A percentile compares a stretch with the other conserved stretches of the same genome.
phyloP scores from a whole-genome alignment of 1,284 basidiomycete genomes.

The Prillingera fragicola region DNA sequence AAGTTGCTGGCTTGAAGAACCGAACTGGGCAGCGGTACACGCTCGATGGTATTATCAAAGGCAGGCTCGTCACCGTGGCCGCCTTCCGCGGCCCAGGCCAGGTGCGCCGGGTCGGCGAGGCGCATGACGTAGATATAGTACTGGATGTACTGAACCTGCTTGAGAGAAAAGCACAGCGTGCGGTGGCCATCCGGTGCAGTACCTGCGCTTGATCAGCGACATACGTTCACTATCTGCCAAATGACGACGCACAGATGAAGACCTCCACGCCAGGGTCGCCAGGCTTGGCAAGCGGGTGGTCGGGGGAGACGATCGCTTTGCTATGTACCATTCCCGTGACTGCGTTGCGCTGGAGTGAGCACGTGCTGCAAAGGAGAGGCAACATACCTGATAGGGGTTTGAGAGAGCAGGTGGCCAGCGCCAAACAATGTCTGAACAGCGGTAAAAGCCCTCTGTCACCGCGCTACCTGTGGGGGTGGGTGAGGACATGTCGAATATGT shows the following conservation, averaged over 20 bases:
- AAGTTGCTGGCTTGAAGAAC: conserved; percentile 9
- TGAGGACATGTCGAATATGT: too few relatives aligned
- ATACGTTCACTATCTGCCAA: too few relatives aligned
- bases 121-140: conserved; percentile 74
- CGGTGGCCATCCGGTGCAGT: not conserved
- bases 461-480: too few relatives aligned
- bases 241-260: conserved; percentile 59
- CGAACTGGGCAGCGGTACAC: conserved; percentile 15
- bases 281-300: conserved; percentile 64
- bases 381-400: conserved; percentile 26
- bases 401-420: conserved; percentile 26
- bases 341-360: conserved; percentile 46
- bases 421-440: conserved; percentile 37
- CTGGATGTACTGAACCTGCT: conserved; percentile 74
- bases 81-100: conserved; percentile 6
- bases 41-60: conserved; percentile 6
- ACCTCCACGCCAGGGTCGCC: conserved; percentile 62
- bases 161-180: conserved; percentile 68
- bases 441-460: conserved; percentile 36
- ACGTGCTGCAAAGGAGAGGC: not conserved
- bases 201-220: conserved; percentile 53
- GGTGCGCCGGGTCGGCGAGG: conserved; percentile 53
- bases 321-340: conserved; percentile 65
- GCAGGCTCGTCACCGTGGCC: conserved; percentile 2
- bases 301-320: conserved; percentile 60